These are phyloP conservation scores for Mucor piriformis DNA, from an alignment of 371 early-diverging fungal genomes.

Conservation along the genomic window DNA sequence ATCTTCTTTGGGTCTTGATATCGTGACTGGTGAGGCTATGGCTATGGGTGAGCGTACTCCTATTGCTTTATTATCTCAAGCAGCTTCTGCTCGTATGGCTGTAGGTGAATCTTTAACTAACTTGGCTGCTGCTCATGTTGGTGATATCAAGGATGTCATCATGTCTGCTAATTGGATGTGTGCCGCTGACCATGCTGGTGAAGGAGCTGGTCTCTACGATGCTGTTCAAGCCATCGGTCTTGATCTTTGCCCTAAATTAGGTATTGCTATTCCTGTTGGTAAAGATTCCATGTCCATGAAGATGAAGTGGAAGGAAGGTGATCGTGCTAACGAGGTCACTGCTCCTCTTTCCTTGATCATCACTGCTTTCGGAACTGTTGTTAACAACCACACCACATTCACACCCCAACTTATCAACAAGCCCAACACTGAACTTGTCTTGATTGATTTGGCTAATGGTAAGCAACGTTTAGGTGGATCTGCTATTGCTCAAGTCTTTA, in stretches of 20 bases:
- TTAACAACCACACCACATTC: constrained; percentile 79
- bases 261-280: constrained; percentile 95
- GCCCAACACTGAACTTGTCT: constrained; percentile 65
- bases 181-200: constrained; percentile 87
- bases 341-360: constrained; percentile 90
- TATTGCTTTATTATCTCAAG: constrained; percentile 81
- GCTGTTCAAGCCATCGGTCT: constrained; percentile 94
- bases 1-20: constrained; percentile 72
- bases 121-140: constrained; percentile 85
- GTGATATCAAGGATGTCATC: constrained; percentile 70
- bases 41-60: constrained; percentile 96
- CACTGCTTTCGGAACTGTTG: constrained; percentile 90
- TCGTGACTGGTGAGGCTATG: constrained; percentile 91
- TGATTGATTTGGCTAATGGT: constrained; percentile 85
- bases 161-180: constrained; percentile 98
- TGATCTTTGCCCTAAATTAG: constrained; percentile 90
- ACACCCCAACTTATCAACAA: constrained; percentile 83
- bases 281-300: constrained; percentile 99
- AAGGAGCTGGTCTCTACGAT: constrained; percentile 90
- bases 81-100: constrained; percentile 95
- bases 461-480: constrained; percentile 91
- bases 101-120: constrained; percentile 92
- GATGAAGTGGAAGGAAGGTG: constrained; percentile 79
- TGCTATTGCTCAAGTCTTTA: constrained; percentile 91
- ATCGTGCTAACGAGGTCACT: constrained; percentile 67